Base-by-base conservation (phyloP, 2,329 filamentous ascomycete genomes). In the Apiospora pterosperma region DNA sequence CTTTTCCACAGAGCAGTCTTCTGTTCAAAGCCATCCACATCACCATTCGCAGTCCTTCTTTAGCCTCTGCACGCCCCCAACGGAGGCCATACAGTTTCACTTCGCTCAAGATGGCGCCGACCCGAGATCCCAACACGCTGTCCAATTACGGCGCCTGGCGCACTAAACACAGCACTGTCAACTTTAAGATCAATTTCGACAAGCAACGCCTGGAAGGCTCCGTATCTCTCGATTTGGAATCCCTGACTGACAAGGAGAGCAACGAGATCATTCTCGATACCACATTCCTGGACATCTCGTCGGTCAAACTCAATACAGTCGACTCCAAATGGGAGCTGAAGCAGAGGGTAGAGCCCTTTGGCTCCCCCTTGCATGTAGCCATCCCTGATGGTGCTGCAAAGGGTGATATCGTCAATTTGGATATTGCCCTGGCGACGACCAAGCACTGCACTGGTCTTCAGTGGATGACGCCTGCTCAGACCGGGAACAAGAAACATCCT, bases 381-480 rank as follows among this genome's bases (percentile, higher is more conserved):
- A 78, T 90, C 19, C 85, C 87, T 12, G 77, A 80, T 5, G 86
- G 85, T 39, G 82, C 81, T 4, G 73, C 80, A 63, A 85, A 84
- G 74, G 87, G 86, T 61, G 76, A 82, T 25, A 71, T 82, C 28
- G 75, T 89, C 66, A 80, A 81, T 69, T 72, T 90, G 21, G 78
- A 88, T 76, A 92, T 96, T 67, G 81, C 85, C 28, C 78, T 97
- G 36, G 85, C 91, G 70, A 98, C 96, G 5, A 98, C 96, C 1
- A 86, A 91, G 62, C 86, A 92, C 72, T 97, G 95, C 78, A 97
- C 94, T 12, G 95, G 95, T 11, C 83, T 99, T 67, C 95, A 98
- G 79, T 99, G 96, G 95, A 85, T 99, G 77, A 94, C 92, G 0
- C 93, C 93, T 2, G 91, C 90, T 36, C 96, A 98, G 81, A 98